Base-by-base conservation (phyloP, 2,329 filamentous ascomycete species). In the Arthroderma uncinatum region DNA sequence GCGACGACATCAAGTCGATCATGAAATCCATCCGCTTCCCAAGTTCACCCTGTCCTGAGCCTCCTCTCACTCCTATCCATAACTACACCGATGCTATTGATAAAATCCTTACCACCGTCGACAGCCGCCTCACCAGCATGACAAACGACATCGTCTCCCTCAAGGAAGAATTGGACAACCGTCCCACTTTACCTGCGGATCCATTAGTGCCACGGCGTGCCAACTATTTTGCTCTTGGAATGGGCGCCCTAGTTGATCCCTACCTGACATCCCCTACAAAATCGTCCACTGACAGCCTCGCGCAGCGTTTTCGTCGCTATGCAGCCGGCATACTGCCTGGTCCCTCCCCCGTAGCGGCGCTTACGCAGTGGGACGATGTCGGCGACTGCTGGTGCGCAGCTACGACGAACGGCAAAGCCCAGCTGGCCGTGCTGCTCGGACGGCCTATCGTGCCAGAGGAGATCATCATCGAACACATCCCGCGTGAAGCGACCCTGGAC, bases 301-400 rank as follows among this genome's bases (percentile, higher is more conserved):
- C 64, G 4, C 57, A 64, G 48, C 56, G 64, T 58, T 12, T 65
- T 57, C 57, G 63, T 10, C 59, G 63, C 9, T 53, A 58, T n/a
- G 47, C 60, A n/a, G 19, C 60, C 5, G 58, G 61, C 19, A 37
- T 60, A 21, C 56, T 59, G 42, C 64, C 55, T 54, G 48, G 63
- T 63, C 65, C 69, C 19, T 72, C 77, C 0, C 77, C 79, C 0
- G 65, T 73, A n/a, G 70, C 76, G 0, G 89, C 86, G 0, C 76
- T 95, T 1, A 67, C 72, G 1, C 72, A 76, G 2, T 95, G 91
- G 89, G 76, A 83, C 8, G 87, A 95, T 53, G 79, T 85, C 34
- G 88, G 87, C 19, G 87, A 97, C 60, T 94, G 89, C 71, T 97
- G 89, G 87, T 97, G 92, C 69, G 83, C 85, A 3, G 70, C 74